These are phyloP conservation scores for Talaromyces piceae DNA, from an alignment of 2,329 filamentous ascomycete species.

Conservation along the genomic window DNA sequence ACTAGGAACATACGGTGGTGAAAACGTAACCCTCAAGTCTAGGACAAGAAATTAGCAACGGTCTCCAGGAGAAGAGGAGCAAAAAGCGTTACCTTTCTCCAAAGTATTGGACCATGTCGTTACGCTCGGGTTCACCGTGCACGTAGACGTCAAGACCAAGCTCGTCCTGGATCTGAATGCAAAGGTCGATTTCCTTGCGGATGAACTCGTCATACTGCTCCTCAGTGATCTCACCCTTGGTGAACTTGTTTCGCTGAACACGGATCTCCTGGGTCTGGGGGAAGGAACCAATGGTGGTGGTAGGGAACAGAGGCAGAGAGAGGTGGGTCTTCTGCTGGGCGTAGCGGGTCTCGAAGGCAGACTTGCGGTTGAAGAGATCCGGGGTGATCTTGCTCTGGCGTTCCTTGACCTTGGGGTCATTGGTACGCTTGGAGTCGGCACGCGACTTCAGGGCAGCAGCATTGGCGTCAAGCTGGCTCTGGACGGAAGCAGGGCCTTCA, in stretches of 20 bases:
- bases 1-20: constrained; percentile 55
- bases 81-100: constrained; percentile 57
- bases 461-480: constrained; percentile 88
- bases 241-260: constrained; percentile 93
- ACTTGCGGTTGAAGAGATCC: constrained; percentile 87
- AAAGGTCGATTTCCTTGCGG: constrained; percentile 93
- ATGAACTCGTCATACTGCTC: constrained; percentile 98
- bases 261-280: constrained; percentile 99
- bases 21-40: constrained; percentile 91
- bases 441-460: constrained; percentile 89
- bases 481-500: constrained; percentile 78
- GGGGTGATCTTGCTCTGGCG: constrained; percentile 80
- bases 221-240: constrained; percentile 92
- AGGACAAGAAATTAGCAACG: neutral
- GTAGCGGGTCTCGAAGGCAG: constrained; percentile 77
- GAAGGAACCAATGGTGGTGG: constrained; percentile 98
- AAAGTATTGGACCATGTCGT: constrained; percentile 99
- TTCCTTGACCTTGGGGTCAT: constrained; percentile 95
- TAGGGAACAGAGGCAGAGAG: constrained; percentile 93
- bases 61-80: neutral
- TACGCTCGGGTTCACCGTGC: constrained; percentile 98
- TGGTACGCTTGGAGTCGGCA: constrained; percentile 87
- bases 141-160: constrained; percentile 95
- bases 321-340: constrained; percentile 84
- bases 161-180: constrained; percentile 96